Conservation (phyloP, 176 grass and related monocot genomes). For the Oropetium thomaeum region DNA sequence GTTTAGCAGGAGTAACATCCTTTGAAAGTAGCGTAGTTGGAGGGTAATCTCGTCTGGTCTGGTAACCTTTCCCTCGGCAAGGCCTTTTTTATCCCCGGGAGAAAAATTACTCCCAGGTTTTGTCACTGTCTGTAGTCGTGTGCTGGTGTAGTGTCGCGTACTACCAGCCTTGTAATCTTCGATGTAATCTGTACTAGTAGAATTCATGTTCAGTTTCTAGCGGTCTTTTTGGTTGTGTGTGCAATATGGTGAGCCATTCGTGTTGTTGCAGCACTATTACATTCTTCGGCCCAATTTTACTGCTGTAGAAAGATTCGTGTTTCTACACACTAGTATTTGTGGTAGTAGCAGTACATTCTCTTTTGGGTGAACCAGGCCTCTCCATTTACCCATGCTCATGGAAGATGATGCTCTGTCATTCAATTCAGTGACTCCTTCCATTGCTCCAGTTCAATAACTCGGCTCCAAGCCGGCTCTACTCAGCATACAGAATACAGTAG, state of each 20-base stretch:
- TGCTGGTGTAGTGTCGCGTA: neutral
- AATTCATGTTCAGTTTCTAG: neutral
- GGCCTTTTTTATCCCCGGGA: slow-evolving; percentile 9
- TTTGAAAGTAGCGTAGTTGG: neutral
- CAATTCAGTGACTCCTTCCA: neutral
- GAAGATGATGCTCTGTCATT: slow-evolving; percentile 15
- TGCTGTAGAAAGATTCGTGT: neutral
- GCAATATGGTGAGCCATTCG: neutral
- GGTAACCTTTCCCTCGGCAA: neutral
- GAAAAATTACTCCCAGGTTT: neutral
- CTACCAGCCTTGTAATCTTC: neutral
- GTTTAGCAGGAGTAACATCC: neutral
- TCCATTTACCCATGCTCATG: neutral
- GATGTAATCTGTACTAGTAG: slow-evolving; percentile 12
- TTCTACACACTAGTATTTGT: neutral
- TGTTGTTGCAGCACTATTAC: neutral
- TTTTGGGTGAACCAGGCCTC: neutral
- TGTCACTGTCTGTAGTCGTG: neutral
- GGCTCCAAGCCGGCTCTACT: too few species aligned
- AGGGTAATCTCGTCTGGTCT: slow-evolving; percentile 11
- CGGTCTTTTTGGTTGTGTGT: neutral
- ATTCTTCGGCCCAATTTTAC: neutral
- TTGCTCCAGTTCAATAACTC: neutral
- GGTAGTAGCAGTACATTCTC: too few species aligned
- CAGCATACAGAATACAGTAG: too few species aligned